These are phyloP conservation scores for Kodamaea restingae DNA, from an alignment of 805 yeast genomes.

Conservation along the genomic window DNA sequence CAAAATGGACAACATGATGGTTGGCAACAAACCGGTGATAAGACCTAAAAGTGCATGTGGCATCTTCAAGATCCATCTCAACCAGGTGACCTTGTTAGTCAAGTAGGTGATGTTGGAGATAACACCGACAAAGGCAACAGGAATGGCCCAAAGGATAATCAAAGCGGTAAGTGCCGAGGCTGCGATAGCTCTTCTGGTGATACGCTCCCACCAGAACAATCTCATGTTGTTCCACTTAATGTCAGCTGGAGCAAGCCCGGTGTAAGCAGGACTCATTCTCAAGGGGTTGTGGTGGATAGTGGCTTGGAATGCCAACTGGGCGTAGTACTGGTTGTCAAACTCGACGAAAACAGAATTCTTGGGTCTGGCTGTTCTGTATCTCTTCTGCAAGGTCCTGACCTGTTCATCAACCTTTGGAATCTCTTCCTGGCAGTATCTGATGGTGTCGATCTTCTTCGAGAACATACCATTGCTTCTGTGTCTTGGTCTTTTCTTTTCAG, in stretches of 20 bases:
- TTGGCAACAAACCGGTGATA: conserved; percentile 83
- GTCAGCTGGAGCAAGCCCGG: conserved; percentile 62
- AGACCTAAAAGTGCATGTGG: conserved; percentile 73
- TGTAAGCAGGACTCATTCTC: conserved; percentile 54
- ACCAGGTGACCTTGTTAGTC: conserved; percentile 67
- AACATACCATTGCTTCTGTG: conserved; percentile 47
- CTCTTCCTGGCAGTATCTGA: conserved; percentile 52
- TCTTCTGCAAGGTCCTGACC: conserved; percentile 51
- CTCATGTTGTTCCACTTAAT: conserved; percentile 71
- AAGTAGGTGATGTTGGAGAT: conserved; percentile 81
- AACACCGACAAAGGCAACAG: conserved; percentile 95
- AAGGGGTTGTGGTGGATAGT: conserved; percentile 63
- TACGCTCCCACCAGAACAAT: conserved; percentile 75
- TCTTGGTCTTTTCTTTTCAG: conserved; percentile 65
- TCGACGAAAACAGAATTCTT: conserved; percentile 79
- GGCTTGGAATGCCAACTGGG: conserved; percentile 68
- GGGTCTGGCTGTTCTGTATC: conserved; percentile 47
- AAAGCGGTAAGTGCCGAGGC: conserved; percentile 51
- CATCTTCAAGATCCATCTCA: conserved; percentile 69
- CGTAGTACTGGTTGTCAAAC: conserved; percentile 70
- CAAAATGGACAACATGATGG: conserved; percentile 71
- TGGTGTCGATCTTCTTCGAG: conserved; percentile 56
- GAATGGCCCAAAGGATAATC: conserved; percentile 70
- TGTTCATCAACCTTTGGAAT: conserved; percentile 57
- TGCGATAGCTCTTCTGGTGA: conserved; percentile 51